Evolutionary conservation across 495 filamentous ascomycete species (phyloP), one percentile per base, ranked within the genome.

Genomic region (Aspergillus cavernicola): DNA sequence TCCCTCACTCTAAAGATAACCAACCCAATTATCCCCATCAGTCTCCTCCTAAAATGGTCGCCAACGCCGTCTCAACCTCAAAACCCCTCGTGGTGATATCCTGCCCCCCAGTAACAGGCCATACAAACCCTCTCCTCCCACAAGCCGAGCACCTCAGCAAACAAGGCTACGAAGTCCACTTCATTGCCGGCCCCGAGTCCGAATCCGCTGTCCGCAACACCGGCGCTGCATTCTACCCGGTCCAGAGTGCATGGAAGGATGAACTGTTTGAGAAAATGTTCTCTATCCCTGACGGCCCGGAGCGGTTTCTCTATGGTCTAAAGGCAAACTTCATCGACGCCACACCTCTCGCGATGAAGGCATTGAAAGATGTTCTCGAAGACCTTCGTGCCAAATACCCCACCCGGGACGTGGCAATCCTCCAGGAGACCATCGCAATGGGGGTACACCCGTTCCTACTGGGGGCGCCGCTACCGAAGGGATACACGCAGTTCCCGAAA

Each of bases 151-250:
- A 51, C n/a, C 36, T 51, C 19, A 29, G 11, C 2, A 40, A 51
- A 3, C 35, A 32, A 15, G 48, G 48, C 22, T 22, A 16, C 24
- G 37, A 29, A 12, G 48, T 51, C 13, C 36, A 38, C 48, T 51
- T 51, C 48, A 51, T 51, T 24, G 36, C 35, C 20, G 48, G 48
- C 33, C 12, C 24, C 11, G 15, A 31, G 13, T 51, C 38, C 20
- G 23, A 29, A 31, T 10, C n/a, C 19, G 48, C 48, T 3, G 19
- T 51, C 15, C 35, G 13, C n/a, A n/a, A 5, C 16, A 41, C 48
- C 48, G 36, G 48, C 48, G 48, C 48, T 19, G 24, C 37, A 6
- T 51, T 40, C 19, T 29, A 40, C 48, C 36, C 13, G 2, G 15
- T 39, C 10, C 19, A 39, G 13, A 28, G 16, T 11, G 15, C 28